Percentiles rank a stretch among this genome's conserved stretches.
These are phyloP conservation scores for Fusarium concolor DNA, from an alignment of 2,329 filamentous ascomycete genomes.

Conservation along the genomic window DNA sequence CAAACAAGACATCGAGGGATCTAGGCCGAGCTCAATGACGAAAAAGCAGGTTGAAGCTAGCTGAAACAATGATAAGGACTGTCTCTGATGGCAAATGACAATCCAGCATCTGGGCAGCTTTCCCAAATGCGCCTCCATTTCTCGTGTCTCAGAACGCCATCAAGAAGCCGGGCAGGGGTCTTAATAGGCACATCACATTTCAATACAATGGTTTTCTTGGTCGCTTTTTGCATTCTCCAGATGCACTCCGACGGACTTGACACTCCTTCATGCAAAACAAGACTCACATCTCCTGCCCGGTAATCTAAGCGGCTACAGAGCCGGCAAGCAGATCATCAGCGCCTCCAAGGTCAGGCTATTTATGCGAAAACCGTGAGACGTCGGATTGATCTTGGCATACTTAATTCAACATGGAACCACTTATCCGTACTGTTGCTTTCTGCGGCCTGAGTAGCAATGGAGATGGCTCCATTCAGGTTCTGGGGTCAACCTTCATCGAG, in stretches of 20 bases:
- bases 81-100: constrained; percentile 15
- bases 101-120: constrained; percentile 18
- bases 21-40: constrained; percentile 12
- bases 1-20: constrained; percentile 34
- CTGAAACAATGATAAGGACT: constrained; percentile 31
- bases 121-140: constrained; percentile 22
- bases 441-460: constrained; percentile 14
- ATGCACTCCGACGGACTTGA: not conserved
- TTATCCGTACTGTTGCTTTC: not conserved
- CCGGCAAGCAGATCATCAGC: not conserved
- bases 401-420: constrained; percentile 5
- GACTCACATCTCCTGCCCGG: not conserved
- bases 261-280: not conserved
- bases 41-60: constrained; percentile 14
- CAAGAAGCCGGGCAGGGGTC: constrained; percentile 25
- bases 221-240: constrained; percentile 12
- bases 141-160: constrained; percentile 36
- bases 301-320: not conserved
- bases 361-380: not conserved
- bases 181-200: constrained; percentile 3
- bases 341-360: constrained; percentile 3
- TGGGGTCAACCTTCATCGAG: constrained; percentile 14
- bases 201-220: constrained; percentile 5
- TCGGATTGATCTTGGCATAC: not conserved
- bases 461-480: constrained; percentile 15